These are phyloP conservation scores for Vigna mungo DNA, from an alignment of 306 rosid species.

Conservation along the genomic window DNA sequence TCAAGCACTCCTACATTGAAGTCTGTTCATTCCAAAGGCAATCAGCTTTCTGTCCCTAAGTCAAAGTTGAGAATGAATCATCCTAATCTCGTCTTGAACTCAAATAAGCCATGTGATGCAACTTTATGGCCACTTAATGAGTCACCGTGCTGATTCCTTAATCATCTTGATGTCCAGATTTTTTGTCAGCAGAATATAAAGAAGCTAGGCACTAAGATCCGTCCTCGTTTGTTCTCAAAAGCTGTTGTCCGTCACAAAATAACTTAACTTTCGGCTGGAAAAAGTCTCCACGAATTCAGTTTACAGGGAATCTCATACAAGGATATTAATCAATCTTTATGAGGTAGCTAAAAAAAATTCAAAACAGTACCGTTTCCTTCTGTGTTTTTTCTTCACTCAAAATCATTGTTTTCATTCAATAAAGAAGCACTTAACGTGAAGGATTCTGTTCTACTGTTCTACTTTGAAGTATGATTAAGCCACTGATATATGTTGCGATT, in stretches of 20 bases:
- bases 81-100: constrained; percentile 27
- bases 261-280: constrained; percentile 5
- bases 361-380: background rate
- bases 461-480: background rate
- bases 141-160: constrained; percentile 42
- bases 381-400: background rate
- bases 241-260: constrained; percentile 19
- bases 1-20: constrained; percentile 45
- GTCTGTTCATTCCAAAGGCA: constrained; percentile 45
- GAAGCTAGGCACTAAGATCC: constrained; percentile 16
- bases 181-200: constrained; percentile 28
- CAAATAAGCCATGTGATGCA: constrained; percentile 14
- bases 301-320: background rate
- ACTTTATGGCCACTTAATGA: constrained; percentile 30
- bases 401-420: background rate
- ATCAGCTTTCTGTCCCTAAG: constrained; percentile 52
- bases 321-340: constrained; percentile 10
- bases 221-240: constrained; percentile 6
- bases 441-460: background rate
- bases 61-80: constrained; percentile 24
- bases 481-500: background rate
- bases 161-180: constrained; percentile 12
- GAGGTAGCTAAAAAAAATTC: background rate
- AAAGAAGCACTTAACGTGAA: background rate
- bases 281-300: background rate